Percentiles rank a stretch among this genome's conserved stretches.
phyloP scores from a whole-genome alignment of 1,284 basidiomycete genomes.

The Moesziomyces sp. region DNA sequence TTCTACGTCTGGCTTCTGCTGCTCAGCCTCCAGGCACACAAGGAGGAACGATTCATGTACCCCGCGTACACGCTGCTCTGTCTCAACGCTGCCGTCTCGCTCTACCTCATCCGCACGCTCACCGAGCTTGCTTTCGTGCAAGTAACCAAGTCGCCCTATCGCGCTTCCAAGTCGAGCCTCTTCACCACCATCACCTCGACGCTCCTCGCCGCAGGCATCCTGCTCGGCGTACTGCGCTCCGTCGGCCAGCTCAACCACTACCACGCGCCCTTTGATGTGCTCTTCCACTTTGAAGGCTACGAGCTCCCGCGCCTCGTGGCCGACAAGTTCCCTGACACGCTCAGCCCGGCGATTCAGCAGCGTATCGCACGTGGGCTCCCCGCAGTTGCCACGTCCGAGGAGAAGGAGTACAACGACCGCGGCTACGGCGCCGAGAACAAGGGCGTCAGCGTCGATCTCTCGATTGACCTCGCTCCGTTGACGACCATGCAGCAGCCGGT shows the following conservation, averaged over 20 bases:
- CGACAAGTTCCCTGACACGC: slow-evolving; percentile 22
- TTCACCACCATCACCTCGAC: slow-evolving; percentile 82
- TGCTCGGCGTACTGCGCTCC: slow-evolving; percentile 82
- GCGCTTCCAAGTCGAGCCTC: slow-evolving; percentile 67
- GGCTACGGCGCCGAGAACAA: slow-evolving; percentile 31
- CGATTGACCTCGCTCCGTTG: slow-evolving; percentile 23
- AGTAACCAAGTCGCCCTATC: slow-evolving; percentile 56
- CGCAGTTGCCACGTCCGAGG: slow-evolving; percentile 31
- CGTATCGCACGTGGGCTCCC: slow-evolving; percentile 36
- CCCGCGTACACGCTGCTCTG: slow-evolving; percentile 90
- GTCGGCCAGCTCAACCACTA: slow-evolving; percentile 87
- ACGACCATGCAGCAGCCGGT: slow-evolving; percentile 32
- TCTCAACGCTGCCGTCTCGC: slow-evolving; percentile 88
- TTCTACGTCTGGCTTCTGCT: slow-evolving; percentile 89
- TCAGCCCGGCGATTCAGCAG: slow-evolving; percentile 24
- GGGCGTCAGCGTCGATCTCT: slow-evolving; percentile 27
- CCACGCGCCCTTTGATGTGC: slow-evolving; percentile 84
- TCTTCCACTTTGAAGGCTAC: slow-evolving; percentile 77
- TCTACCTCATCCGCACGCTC: slow-evolving; percentile 72
- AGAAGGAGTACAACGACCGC: slow-evolving; percentile 43
- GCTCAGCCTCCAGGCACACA: slow-evolving; percentile 85
- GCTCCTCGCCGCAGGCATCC: slow-evolving; percentile 75
- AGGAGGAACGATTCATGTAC: slow-evolving; percentile 98
- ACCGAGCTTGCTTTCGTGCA: slow-evolving; percentile 48
- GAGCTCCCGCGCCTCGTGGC: slow-evolving; percentile 79